Evolutionary conservation across 805 yeast genomes (phyloP).

Genomic region (Zygosaccharomyces pseudorouxii): DNA sequence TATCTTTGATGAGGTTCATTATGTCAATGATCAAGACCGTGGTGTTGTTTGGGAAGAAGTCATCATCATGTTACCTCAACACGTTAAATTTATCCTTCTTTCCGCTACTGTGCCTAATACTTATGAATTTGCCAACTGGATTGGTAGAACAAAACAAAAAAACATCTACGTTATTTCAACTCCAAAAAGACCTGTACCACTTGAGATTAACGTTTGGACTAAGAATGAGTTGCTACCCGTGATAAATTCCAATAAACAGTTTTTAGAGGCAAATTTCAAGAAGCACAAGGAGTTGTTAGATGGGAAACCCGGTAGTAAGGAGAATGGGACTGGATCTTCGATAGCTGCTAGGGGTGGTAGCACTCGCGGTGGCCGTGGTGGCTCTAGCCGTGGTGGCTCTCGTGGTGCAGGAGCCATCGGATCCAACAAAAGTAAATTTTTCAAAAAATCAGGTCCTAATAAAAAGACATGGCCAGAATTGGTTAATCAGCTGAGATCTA

Average conservation of each 20-base stretch:
- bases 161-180: conserved; percentile 96
- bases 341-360: conserved; percentile 30
- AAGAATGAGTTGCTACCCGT: conserved; percentile 67
- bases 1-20: conserved; percentile 96
- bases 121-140: conserved; percentile 96
- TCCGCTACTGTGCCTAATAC: conserved; percentile 99
- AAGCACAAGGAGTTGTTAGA: conserved; percentile 53
- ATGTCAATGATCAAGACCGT: conserved; percentile 92
- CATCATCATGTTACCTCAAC: conserved; percentile 95
- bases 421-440: conserved; percentile 35
- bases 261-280: conserved; percentile 58
- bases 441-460: conserved; percentile 61
- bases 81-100: conserved; percentile 81
- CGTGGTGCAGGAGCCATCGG: conserved; percentile 41
- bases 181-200: conserved; percentile 93
- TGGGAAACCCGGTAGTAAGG: conserved; percentile 41
- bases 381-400: conserved; percentile 35
- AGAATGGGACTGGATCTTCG: conserved; percentile 37
- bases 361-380: conserved; percentile 27
- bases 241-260: conserved; percentile 68
- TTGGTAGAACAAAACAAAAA: conserved; percentile 93
- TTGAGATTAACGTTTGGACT: conserved; percentile 83
- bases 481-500: conserved; percentile 61
- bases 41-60: conserved; percentile 99
- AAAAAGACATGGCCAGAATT: conserved; percentile 74